These are phyloP conservation scores for Gaertneriomyces sp. DNA, from an alignment of 192 early-diverging fungal genomes.

Conservation along the genomic window DNA sequence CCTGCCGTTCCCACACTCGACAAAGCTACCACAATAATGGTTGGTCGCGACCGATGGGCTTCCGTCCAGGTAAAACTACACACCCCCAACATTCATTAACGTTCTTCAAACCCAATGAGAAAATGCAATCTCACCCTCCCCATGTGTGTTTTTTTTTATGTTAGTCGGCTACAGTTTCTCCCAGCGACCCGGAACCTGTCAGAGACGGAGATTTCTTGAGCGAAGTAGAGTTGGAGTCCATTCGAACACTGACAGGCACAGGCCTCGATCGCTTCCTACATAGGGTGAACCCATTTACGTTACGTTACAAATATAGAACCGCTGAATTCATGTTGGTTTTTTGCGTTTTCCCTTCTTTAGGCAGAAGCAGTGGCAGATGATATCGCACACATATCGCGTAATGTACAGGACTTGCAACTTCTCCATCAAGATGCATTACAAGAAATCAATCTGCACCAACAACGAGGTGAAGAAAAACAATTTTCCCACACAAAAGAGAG, in stretches of 20 bases:
- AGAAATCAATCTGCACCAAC: slow-evolving; percentile 10
- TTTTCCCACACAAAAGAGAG: neutral
- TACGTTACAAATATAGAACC: neutral
- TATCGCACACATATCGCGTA: slow-evolving; percentile 15
- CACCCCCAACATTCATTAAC: neutral
- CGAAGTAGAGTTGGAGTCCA: slow-evolving; percentile 21
- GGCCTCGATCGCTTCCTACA: slow-evolving; percentile 22
- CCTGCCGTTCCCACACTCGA: too few relatives aligned
- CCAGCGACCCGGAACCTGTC: too few relatives aligned
- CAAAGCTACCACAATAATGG: too few relatives aligned
- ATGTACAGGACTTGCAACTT: slow-evolving; percentile 8
- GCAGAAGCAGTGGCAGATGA: slow-evolving; percentile 9
- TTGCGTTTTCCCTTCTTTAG: neutral
- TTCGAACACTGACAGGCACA: neutral
- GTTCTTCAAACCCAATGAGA: neutral
- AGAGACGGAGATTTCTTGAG: too few relatives aligned
- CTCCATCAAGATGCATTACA: slow-evolving; percentile 20
- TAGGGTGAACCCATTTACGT: neutral
- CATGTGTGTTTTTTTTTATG: too few relatives aligned
- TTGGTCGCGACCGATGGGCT: too few relatives aligned
- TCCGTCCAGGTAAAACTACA: too few relatives aligned
- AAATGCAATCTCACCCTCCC: neutral
- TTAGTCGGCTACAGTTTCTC: too few relatives aligned
- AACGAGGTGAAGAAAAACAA: neutral
- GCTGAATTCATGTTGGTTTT: neutral